These are phyloP conservation scores for Cicer bijugum DNA, from an alignment of 306 rosid genomes.

Conservation along the genomic window DNA sequence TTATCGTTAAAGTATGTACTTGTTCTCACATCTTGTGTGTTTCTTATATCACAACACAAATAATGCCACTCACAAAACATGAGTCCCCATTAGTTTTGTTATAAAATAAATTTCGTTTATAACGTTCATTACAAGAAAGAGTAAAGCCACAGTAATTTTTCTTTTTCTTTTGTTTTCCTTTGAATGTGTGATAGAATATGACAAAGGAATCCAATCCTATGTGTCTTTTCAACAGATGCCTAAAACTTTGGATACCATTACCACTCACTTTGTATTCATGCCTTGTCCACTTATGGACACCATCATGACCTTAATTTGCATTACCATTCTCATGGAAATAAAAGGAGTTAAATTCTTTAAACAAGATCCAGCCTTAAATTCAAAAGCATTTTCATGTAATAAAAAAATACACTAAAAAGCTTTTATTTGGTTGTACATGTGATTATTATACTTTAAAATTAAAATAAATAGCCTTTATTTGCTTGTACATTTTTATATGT, in stretches of 20 bases:
- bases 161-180: slow-evolving; percentile 32
- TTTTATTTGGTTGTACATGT: slow-evolving; percentile 15
- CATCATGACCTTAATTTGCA: slow-evolving; percentile 47
- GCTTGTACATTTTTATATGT: background rate
- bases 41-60: slow-evolving; percentile 41
- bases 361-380: slow-evolving; percentile 44
- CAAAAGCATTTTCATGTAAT: slow-evolving; percentile 11
- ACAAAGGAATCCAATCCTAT: slow-evolving; percentile 53
- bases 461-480: background rate
- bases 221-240: slow-evolving; percentile 46
- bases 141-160: slow-evolving; percentile 36
- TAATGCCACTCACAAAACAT: slow-evolving; percentile 36
- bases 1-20: slow-evolving; percentile 44
- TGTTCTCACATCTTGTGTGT: slow-evolving; percentile 43
- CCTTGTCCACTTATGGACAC: slow-evolving; percentile 58
- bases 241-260: slow-evolving; percentile 50
- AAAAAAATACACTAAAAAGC: background rate
- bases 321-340: slow-evolving; percentile 47
- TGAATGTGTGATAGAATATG: slow-evolving; percentile 46
- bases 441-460: slow-evolving; percentile 32
- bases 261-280: slow-evolving; percentile 48
- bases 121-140: slow-evolving; percentile 6
- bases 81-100: slow-evolving; percentile 17
- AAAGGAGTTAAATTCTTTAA: slow-evolving; percentile 35
- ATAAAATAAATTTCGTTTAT: slow-evolving; percentile 4